Percentiles rank a stretch among this genome's conserved stretches.
Conservation (phyloP, 306 rosid species). For the Myrica gale region DNA sequence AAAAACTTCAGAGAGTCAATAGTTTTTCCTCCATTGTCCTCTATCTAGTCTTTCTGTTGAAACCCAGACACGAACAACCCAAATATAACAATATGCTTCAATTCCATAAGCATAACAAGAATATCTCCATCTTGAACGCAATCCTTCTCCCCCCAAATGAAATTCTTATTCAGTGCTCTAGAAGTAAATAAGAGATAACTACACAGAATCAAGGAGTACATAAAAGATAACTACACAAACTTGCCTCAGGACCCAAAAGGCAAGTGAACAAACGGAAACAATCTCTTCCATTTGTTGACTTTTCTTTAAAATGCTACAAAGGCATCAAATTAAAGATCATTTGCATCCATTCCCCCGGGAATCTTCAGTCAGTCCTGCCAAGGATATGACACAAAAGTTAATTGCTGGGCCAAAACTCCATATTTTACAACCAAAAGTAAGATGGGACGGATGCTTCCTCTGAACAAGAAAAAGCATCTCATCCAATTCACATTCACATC, state of each 20-base stretch:
- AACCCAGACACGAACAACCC: too few species aligned
- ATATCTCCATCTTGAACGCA: too few species aligned
- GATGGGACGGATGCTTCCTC: background rate
- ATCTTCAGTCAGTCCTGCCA: conserved; percentile 9
- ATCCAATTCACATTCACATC: background rate
- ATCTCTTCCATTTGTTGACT: background rate
- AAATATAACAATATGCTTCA: too few species aligned
- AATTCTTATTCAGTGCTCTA: background rate
- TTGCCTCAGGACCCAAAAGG: background rate
- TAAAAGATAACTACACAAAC: background rate
- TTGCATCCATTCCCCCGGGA: background rate
- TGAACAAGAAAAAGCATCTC: background rate
- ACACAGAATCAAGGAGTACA: background rate
- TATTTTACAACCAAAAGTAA: background rate
- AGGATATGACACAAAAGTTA: background rate
- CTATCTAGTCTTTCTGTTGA: too few species aligned
- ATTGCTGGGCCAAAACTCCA: background rate
- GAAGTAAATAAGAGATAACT: background rate
- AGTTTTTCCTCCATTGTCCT: too few species aligned
- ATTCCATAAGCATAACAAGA: too few species aligned
- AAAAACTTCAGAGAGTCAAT: too few species aligned
- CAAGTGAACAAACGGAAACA: background rate
- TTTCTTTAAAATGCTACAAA: background rate
- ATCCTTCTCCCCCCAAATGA: background rate
- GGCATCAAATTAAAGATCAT: background rate